phyloP scores from a whole-genome alignment of 2,329 filamentous ascomycete genomes.

The Penicillium sp. region DNA sequence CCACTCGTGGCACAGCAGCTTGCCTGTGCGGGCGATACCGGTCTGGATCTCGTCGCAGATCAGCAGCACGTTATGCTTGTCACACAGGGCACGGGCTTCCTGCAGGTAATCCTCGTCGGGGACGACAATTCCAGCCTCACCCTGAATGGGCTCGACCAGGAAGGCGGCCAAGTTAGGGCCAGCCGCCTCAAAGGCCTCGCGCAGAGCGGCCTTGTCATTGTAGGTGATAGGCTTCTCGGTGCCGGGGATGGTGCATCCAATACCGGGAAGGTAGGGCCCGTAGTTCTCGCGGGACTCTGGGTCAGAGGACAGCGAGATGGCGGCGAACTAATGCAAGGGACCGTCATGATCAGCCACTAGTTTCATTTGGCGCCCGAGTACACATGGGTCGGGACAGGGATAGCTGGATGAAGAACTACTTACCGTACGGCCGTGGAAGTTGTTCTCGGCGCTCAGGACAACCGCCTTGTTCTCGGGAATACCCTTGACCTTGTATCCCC shows the following conservation, averaged over 20 bases:
- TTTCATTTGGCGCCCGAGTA: not conserved
- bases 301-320: conserved; percentile 93
- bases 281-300: conserved; percentile 97
- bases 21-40: conserved; percentile 91
- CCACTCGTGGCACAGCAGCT: conserved; percentile 94
- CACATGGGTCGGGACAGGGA: not conserved
- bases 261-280: conserved; percentile 88
- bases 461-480: conserved; percentile 82
- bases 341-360: not conserved
- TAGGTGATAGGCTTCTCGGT: conserved; percentile 80
- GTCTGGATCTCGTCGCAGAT: conserved; percentile 99
- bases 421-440: conserved; percentile 96
- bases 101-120: conserved; percentile 85
- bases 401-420: conserved; percentile 37
- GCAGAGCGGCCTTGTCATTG: conserved; percentile 80
- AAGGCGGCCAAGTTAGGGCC: conserved; percentile 88
- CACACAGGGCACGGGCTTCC: conserved; percentile 80
- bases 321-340: conserved; percentile 68
- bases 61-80: conserved; percentile 90
- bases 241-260: conserved; percentile 74
- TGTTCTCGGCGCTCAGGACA: conserved; percentile 82
- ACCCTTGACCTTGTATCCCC: conserved; percentile 95
- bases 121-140: conserved; percentile 94
- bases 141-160: conserved; percentile 95
- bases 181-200: conserved; percentile 75